phyloP scores from a whole-genome alignment of 176 grass and related monocot species.

The Musa beccarii region DNA sequence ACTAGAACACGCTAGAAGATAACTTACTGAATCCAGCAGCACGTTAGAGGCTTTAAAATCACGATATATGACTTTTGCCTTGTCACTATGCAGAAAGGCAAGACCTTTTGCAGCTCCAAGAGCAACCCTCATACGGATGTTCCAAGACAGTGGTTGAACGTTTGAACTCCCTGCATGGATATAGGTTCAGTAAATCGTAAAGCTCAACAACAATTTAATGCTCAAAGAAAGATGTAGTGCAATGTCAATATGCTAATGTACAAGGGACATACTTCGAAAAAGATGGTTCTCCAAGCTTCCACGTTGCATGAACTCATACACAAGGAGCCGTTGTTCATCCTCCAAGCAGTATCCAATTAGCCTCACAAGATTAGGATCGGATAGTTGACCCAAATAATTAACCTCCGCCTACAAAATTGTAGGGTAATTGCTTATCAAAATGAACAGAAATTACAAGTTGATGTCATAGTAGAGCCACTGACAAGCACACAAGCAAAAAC shows the following conservation, averaged over 20 bases:
- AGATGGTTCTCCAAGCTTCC: slow-evolving; percentile 88
- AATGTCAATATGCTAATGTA: background rate
- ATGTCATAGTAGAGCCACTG: background rate
- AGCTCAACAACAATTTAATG: background rate
- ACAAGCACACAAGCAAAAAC: background rate
- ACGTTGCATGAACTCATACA: slow-evolving; percentile 80
- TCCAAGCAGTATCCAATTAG: slow-evolving; percentile 73
- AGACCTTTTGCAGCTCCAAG: slow-evolving; percentile 72
- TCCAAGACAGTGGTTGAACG: slow-evolving; percentile 62
- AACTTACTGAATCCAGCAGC: slow-evolving; percentile 55
- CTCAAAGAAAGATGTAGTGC: background rate
- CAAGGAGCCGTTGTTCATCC: slow-evolving; percentile 77
- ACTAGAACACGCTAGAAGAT: background rate
- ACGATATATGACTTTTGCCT: slow-evolving; percentile 71
- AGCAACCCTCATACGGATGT: slow-evolving; percentile 67
- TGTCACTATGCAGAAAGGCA: slow-evolving; percentile 69
- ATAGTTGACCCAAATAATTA: slow-evolving; percentile 66
- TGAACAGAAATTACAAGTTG: background rate
- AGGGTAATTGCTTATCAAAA: background rate
- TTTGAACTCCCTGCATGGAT: slow-evolving; percentile 36
- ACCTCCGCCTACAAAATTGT: slow-evolving; percentile 51
- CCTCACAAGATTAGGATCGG: slow-evolving; percentile 59
- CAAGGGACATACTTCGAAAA: slow-evolving; percentile 50
- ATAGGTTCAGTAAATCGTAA: background rate
- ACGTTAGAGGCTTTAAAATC: slow-evolving; percentile 92